A percentile compares a stretch with the other conserved stretches of the same genome.
Conservation (phyloP, 257 asterid species). For the Nicotiana sylvestris region DNA sequence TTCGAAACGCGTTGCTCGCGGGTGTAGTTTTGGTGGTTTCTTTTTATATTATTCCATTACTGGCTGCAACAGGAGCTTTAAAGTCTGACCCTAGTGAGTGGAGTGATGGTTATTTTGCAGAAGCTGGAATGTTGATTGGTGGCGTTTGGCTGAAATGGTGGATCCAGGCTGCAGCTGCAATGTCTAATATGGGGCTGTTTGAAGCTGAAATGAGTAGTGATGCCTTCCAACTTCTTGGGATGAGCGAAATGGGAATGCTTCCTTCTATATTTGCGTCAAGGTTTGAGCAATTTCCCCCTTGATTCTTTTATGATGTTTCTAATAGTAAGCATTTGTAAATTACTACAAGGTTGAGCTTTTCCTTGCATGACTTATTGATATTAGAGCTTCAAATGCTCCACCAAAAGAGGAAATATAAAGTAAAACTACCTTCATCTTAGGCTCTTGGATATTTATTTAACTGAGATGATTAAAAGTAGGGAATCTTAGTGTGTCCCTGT, state of each 20-base stretch:
- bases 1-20: constrained; percentile 12
- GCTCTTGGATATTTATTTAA: neutral
- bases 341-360: neutral
- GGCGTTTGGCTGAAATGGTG: constrained; percentile 94
- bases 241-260: constrained; percentile 94
- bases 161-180: constrained; percentile 85
- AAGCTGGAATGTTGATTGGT: constrained; percentile 67
- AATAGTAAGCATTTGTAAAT: neutral
- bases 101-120: constrained; percentile 23
- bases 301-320: neutral
- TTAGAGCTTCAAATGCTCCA: neutral
- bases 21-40: constrained; percentile 10
- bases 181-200: constrained; percentile 88
- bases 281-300: constrained; percentile 22
- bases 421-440: neutral
- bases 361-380: neutral
- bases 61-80: constrained; percentile 15
- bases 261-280: constrained; percentile 73
- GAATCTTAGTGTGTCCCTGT: too few relatives aligned
- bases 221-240: constrained; percentile 82
- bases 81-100: neutral
- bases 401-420: neutral
- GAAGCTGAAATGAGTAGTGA: constrained; percentile 96
- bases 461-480: neutral
- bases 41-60: constrained; percentile 12